Percentiles rank a stretch among this genome's conserved stretches.
phyloP scores from a whole-genome alignment of 257 asterid genomes.

The Oldenlandia corymbosa region DNA sequence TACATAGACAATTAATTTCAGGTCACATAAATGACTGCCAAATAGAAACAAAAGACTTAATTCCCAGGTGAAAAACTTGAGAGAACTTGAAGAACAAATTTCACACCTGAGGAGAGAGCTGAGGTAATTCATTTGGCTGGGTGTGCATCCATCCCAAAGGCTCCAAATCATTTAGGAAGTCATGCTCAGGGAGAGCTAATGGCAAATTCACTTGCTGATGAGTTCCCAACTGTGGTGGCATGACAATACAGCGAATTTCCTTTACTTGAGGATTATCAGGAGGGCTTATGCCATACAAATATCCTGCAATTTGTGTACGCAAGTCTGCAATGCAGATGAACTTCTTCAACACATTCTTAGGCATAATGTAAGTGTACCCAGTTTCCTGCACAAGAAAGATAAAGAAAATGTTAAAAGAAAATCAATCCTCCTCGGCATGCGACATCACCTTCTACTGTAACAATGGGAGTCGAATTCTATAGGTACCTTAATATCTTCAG shows the following conservation, averaged over 20 bases:
- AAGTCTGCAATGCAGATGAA: constrained; percentile 95
- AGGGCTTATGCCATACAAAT: constrained; percentile 89
- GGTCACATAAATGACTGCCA: not conserved
- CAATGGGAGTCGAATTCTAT: not conserved
- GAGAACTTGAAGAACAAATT: not conserved
- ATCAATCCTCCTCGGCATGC: not conserved
- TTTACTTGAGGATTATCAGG: constrained; percentile 99
- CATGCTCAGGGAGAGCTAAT: constrained; percentile 85
- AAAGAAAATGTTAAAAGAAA: not conserved
- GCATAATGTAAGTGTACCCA: constrained; percentile 96
- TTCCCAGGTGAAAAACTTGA: too few relatives aligned
- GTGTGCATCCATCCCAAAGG: constrained; percentile 99
- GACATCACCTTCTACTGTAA: not conserved
- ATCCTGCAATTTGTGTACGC: constrained; percentile 91
- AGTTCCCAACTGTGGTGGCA: constrained; percentile 99
- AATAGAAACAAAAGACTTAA: too few relatives aligned
- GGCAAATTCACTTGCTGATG: constrained; percentile 97
- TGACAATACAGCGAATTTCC: constrained; percentile 93
- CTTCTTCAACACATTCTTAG: constrained; percentile 92
- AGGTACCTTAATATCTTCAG: constrained; percentile 91
- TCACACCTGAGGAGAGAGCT: constrained; percentile 84
- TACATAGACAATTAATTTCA: constrained; percentile 19
- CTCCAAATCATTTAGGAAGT: constrained; percentile 84
- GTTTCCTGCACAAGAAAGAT: constrained; percentile 66
- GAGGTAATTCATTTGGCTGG: constrained; percentile 97